Evolutionary conservation across 2,329 filamentous ascomycete genomes (phyloP), one percentile per base, ranked within the genome.

Genomic region (Didymella pomorum): DNA sequence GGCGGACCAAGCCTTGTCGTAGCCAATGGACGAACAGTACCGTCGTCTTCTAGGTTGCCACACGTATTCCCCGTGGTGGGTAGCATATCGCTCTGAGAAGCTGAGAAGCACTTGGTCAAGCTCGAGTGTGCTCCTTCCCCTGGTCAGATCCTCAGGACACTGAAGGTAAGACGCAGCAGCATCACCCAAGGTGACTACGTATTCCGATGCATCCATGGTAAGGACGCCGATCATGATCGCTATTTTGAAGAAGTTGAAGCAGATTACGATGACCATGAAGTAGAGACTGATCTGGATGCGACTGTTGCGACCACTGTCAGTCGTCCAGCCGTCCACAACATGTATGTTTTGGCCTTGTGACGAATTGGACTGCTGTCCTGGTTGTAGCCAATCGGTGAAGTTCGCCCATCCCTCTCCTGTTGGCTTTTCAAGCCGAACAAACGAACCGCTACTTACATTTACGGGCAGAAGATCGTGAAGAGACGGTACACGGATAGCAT

Each of bases 101-200:
- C 53, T 56, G 3, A 20, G n/a, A 0, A 52, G 25, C 10, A 54
- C 33, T 12, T 49, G n/a, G 21, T 60, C 48, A 3, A 43, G 37
- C 16, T 46, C 41, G 1, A 50, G n/a, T 14, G n/a, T 35, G 20
- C 47, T n/a, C 2, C 31, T 23, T 2, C 6, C 33, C 7, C 10
- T 10, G 4, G 64, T 65, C 37, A 23, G 3, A n/a, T 35, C 7
- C 20, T 66, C 66, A 2, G 61, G 60, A 3, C 16, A 21, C 11
- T 61, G n/a, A 9, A 71, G 44, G 18, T 67, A 70, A 2, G 68
- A 67, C 2, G 60, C 63, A 4, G 55, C 48, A 0, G 61, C 62
- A 21, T 71, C 69, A 11, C 68, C 68, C 0, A 66, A n/a, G 0
- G 66, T 71, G 12, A 71, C 61, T 1, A 69, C 18, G 12, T 64